Percentiles rank a stretch among this genome's conserved stretches.
phyloP scores from a whole-genome alignment of 1,284 basidiomycete genomes.

The Cerrena zonata region DNA sequence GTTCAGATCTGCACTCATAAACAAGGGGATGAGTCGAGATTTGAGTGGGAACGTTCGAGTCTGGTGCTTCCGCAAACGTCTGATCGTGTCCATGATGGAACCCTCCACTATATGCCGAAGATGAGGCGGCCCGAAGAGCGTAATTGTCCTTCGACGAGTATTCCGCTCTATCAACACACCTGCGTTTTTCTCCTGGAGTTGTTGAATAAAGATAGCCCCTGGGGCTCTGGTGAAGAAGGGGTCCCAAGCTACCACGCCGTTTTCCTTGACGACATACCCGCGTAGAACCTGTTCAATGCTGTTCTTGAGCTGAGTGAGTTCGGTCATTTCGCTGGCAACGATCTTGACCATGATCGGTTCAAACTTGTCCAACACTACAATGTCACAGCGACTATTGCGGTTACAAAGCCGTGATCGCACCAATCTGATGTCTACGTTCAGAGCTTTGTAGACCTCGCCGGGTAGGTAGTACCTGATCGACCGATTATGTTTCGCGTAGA shows the following conservation, averaged over 20 bases:
- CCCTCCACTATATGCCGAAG: conserved; percentile 35
- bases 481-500: conserved; percentile 47
- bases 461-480: conserved; percentile 41
- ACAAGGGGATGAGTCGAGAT: conserved; percentile 37
- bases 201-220: conserved; percentile 41
- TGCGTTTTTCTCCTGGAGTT: conserved; percentile 33
- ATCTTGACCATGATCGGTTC: conserved; percentile 37
- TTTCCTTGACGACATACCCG: conserved; percentile 49
- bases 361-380: conserved; percentile 7
- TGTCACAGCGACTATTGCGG: conserved; percentile 16
- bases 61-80: conserved; percentile 25
- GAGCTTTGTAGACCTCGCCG: conserved; percentile 28
- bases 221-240: conserved; percentile 42
- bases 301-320: conserved; percentile 48
- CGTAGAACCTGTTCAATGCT: conserved; percentile 54
- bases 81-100: conserved; percentile 40
- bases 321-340: conserved; percentile 38
- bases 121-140: conserved; percentile 43
- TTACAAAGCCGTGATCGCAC: conserved; percentile 19
- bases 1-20: conserved; percentile 38
- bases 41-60: conserved; percentile 41
- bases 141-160: conserved; percentile 37
- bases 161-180: conserved; percentile 42
- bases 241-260: conserved; percentile 56
- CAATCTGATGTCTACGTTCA: conserved; percentile 19